Evolutionary conservation across 1,284 basidiomycete genomes (phyloP).

Genomic region (Cryptococcus maquisensis): DNA sequence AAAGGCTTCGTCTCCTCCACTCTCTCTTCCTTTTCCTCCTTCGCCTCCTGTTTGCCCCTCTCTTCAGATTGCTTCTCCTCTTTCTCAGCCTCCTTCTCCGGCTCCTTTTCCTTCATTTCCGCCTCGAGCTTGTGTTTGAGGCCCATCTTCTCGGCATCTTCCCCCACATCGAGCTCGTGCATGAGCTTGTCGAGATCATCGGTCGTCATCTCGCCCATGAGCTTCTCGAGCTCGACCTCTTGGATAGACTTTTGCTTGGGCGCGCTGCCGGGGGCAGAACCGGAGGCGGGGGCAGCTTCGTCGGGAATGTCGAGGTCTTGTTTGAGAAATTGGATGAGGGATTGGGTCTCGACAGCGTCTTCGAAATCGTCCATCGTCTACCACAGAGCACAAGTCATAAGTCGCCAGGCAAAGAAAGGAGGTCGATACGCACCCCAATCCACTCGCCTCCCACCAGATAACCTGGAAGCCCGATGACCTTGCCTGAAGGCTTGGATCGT

Average conservation of each 20-base stretch:
- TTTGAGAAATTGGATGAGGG: constrained; percentile 37
- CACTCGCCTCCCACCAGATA: constrained; percentile 46
- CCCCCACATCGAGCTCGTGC: constrained; percentile 29
- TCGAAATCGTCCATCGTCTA: constrained; percentile 49
- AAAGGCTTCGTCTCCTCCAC: too few relatives aligned
- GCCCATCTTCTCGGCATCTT: not conserved
- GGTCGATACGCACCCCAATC: constrained; percentile 39
- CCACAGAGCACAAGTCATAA: not conserved
- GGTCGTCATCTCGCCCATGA: constrained; percentile 44
- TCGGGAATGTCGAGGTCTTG: constrained; percentile 33
- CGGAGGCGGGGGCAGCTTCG: not conserved
- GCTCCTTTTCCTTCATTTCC: not conserved
- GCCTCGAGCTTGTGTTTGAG: not conserved
- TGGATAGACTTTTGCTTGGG: constrained; percentile 25
- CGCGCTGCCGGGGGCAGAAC: constrained; percentile 5
- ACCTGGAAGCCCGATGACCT: constrained; percentile 43
- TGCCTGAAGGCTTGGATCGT: constrained; percentile 39
- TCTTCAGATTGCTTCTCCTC: constrained; percentile 3
- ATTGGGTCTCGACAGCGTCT: constrained; percentile 41
- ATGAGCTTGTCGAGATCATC: constrained; percentile 41
- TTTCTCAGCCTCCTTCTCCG: constrained; percentile 6
- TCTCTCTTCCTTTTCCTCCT: too few relatives aligned
- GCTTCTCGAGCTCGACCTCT: constrained; percentile 41
- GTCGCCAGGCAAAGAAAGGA: not conserved
- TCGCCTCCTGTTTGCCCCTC: not conserved